Evolutionary conservation across 306 rosid genomes (phyloP), one percentile per base, ranked within the genome.

Genomic region (Cercis canadensis): DNA sequence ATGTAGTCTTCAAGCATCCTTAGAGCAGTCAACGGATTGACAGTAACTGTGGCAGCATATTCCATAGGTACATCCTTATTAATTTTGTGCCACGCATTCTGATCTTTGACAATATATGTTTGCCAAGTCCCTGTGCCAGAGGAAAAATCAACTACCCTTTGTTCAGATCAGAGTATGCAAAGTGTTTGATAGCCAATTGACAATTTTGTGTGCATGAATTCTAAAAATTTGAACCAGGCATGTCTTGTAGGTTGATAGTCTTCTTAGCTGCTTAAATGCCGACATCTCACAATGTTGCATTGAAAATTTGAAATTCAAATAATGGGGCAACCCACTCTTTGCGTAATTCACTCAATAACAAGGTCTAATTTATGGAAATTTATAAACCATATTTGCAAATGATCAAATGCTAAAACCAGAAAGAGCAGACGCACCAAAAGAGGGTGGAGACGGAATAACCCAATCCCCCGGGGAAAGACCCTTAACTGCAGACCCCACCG

Each of bases 391-490:
- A n/a, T 8, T 10, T 24, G 8, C n/a, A 19, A 9, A n/a, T 33
- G 63, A 16, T 66, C 33, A 19, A 32, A n/a, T 14, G 29, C 11
- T 11, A 1, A 37, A 24, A 34, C 3, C 4, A 15, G 39, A 9
- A 4, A 31, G 69, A 47, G 49, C 34, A 24, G n/a, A 33, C 7
- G 63, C 74, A 90, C 98, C 98, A 7, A 74, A 90, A 54, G 96
- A 87, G 19, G 97, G 96, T 0, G 96, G 97, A 57, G 88, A 93
- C 4, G 98, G 98, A 81, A 93, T 89, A 72, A 93, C 97, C 92
- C 85, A 81, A 37, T 93, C 98, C 5, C 98, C 97, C 0, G 90
- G 92, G 7, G 75, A 85, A 58, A 90, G 76, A 64, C 70, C 77
- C 5, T 79, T 68, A 14, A 93, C 97, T 0, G 83, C 79, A 7